Conservation (phyloP, 441 rosid genomes). For the Pelargonium cotyledonis region DNA sequence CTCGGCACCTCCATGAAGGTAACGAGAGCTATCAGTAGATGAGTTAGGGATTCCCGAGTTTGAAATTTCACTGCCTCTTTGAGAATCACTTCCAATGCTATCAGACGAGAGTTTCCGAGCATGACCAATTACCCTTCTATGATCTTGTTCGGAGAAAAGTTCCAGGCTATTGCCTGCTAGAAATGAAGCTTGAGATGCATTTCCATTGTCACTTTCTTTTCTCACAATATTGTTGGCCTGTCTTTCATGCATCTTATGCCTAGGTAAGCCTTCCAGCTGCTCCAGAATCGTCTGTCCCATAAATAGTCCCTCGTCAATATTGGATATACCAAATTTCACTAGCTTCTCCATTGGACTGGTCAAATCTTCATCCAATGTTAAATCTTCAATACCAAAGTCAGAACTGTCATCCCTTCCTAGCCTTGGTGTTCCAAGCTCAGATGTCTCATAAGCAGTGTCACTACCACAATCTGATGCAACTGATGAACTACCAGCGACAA, state of each 20-base stretch:
- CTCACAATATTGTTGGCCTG: constrained; percentile 27
- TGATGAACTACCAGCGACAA: constrained; percentile 40
- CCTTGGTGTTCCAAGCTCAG: constrained; percentile 51
- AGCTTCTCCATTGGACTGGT: constrained; percentile 30
- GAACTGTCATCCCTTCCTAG: constrained; percentile 29
- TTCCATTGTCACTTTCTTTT: constrained; percentile 34
- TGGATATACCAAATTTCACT: constrained; percentile 43
- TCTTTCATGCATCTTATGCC: constrained; percentile 37
- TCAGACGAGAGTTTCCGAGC: constrained; percentile 42
- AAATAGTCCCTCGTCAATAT: constrained; percentile 72
- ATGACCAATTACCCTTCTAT: constrained; percentile 49
- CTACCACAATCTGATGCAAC: constrained; percentile 46
- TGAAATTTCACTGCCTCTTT: constrained; percentile 43
- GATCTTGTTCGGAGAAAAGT: constrained; percentile 36
- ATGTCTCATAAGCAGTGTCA: constrained; percentile 53
- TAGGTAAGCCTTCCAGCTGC: constrained; percentile 45
- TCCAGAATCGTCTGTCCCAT: constrained; percentile 61
- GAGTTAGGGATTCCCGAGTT: constrained; percentile 30
- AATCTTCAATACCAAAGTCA: constrained; percentile 35
- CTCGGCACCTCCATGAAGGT: constrained; percentile 39
- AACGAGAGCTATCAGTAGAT: constrained; percentile 36
- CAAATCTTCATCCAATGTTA: constrained; percentile 42
- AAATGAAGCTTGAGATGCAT: constrained; percentile 36
- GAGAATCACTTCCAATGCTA: constrained; percentile 46
- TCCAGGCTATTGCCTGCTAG: constrained; percentile 45